Percentiles rank a stretch among this genome's conserved stretches.
phyloP scores from a whole-genome alignment of 2,329 filamentous ascomycete genomes.

The Curvularia lunata region DNA sequence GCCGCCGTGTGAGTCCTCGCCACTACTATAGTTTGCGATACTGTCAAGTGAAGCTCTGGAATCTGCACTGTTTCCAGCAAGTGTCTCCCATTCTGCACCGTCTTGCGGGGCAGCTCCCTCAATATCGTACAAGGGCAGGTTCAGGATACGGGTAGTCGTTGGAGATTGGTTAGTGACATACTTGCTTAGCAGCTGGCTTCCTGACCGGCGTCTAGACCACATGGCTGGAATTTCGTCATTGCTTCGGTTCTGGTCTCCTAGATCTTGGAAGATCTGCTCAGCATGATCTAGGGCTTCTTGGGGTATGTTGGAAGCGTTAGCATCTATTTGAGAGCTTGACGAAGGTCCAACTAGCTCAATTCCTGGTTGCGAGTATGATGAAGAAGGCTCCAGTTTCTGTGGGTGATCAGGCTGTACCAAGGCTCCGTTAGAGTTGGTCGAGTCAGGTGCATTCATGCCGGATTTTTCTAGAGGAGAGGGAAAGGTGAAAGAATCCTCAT shows the following conservation, averaged over 20 bases:
- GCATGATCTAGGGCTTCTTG: constrained; percentile 40
- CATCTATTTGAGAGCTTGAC: too few species aligned
- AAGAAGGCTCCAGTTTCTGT: constrained; percentile 28
- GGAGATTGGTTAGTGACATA: constrained; percentile 4
- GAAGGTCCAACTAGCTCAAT: neutral
- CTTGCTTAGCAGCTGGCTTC: constrained; percentile 32
- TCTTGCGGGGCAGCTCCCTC: constrained; percentile 21
- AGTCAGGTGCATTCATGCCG: constrained; percentile 33
- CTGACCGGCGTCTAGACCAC: constrained; percentile 40
- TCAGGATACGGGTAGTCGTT: neutral
- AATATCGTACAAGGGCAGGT: constrained; percentile 1
- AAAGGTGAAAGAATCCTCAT: constrained; percentile 16
- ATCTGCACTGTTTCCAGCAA: constrained; percentile 29
- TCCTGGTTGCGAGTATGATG: constrained; percentile 32
- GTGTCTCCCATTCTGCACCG: constrained; percentile 46
- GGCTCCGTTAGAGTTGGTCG: constrained; percentile 43
- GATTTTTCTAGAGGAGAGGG: constrained; percentile 23
- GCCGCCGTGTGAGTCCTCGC: constrained; percentile 32
- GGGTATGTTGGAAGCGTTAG: constrained; percentile 24
- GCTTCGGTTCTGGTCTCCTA: constrained; percentile 7
- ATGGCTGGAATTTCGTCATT: constrained; percentile 39
- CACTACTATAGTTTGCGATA: constrained; percentile 45
- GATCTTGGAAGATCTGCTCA: constrained; percentile 38
- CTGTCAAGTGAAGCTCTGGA: constrained; percentile 31
- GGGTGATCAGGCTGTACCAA: neutral